Conservation (phyloP, 2,329 filamentous ascomycete species). For the Claviceps digitariae region DNA sequence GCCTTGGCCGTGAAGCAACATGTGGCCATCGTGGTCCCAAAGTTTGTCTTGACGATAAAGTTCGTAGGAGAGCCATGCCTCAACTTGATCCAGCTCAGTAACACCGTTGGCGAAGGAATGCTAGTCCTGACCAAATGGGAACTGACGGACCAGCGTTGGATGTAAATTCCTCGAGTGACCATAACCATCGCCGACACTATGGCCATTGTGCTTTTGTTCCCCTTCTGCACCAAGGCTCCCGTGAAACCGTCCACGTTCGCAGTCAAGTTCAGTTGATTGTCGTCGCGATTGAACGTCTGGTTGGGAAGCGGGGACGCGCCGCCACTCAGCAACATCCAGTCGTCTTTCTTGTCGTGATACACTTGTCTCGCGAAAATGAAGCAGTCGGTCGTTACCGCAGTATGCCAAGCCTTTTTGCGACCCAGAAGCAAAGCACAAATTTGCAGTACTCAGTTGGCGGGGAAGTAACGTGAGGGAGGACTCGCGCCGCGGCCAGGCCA, state of each 20-base stretch:
- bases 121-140: constrained; percentile 2
- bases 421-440: constrained; percentile 21
- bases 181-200: background rate
- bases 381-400: constrained; percentile 21
- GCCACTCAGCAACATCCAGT: constrained; percentile 8
- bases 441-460: constrained; percentile 17
- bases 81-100: background rate
- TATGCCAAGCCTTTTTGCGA: constrained; percentile 9
- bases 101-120: background rate
- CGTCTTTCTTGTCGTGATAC: constrained; percentile 2
- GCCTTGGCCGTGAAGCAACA: background rate
- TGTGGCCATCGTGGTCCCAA: background rate
- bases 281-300: constrained; percentile 10
- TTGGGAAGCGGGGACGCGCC: constrained; percentile 18
- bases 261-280: constrained; percentile 29
- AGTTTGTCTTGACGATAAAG: background rate
- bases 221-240: constrained; percentile 15
- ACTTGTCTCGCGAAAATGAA: constrained; percentile 11
- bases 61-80: background rate
- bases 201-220: constrained; percentile 10
- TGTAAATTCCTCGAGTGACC: background rate
- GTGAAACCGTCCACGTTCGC: constrained; percentile 9
- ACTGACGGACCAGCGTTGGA: background rate
- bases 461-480: constrained; percentile 25
- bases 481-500: constrained; percentile 29